These are phyloP conservation scores for Carex pumila DNA, from an alignment of 176 grass and related monocot species.

Conservation along the genomic window DNA sequence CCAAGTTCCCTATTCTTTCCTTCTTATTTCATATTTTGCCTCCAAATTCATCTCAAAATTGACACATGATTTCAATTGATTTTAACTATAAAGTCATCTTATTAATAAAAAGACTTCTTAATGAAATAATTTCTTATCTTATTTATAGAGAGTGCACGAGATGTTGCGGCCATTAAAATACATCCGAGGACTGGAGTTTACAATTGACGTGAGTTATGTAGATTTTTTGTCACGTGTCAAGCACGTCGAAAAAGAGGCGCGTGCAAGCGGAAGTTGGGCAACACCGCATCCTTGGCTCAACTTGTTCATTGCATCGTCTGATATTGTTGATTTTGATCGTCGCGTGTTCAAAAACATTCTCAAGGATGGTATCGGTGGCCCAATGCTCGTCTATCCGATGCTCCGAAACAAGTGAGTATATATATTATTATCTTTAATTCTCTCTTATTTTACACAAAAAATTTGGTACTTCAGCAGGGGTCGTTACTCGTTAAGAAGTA, in stretches of 20 bases:
- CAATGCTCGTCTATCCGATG: conserved; percentile 95
- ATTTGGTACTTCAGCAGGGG: not conserved
- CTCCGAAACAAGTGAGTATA: conserved; percentile 64
- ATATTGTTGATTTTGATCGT: conserved; percentile 56
- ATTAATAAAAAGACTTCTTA: not conserved
- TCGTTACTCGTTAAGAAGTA: not conserved
- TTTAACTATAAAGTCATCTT: too few relatives aligned
- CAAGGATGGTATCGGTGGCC: conserved; percentile 66
- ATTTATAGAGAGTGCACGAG: conserved; percentile 21
- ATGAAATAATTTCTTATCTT: not conserved
- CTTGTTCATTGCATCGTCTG: conserved; percentile 56
- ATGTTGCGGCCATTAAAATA: conserved; percentile 51
- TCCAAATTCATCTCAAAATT: not conserved
- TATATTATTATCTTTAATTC: not conserved
- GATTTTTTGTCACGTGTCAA: conserved; percentile 86
- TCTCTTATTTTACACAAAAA: too few relatives aligned
- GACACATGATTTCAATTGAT: too few relatives aligned
- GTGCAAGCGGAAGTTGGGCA: conserved; percentile 70
- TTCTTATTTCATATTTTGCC: not conserved
- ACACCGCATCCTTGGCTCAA: conserved; percentile 96
- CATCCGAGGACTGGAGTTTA: conserved; percentile 71
- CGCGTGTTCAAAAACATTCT: conserved; percentile 56
- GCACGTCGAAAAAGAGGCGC: conserved; percentile 65
- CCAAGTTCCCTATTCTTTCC: not conserved
- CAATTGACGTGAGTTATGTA: conserved; percentile 55